Conservation (phyloP, 192 early-diverging fungal genomes). For the Geranomyces michiganensis region DNA sequence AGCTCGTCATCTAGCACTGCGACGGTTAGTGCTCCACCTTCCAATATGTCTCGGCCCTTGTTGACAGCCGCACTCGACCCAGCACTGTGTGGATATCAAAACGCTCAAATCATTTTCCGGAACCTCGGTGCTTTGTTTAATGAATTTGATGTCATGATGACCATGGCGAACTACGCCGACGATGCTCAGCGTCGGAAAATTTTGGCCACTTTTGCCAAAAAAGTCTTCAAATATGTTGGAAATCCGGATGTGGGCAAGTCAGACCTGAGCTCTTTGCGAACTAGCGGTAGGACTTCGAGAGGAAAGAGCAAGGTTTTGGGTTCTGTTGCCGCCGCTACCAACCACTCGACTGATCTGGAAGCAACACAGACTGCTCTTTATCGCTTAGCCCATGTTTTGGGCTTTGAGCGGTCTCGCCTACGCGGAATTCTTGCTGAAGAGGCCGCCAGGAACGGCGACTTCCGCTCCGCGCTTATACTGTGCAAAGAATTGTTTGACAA, state of each 20-base stretch:
- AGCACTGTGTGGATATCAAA: constrained; percentile 10
- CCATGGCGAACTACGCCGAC: constrained; percentile 14
- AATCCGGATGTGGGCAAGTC: constrained; percentile 8
- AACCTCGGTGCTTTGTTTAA: constrained; percentile 37
- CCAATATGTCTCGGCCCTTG: not conserved
- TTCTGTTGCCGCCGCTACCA: not conserved
- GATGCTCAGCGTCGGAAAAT: constrained; percentile 30
- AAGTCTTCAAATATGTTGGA: constrained; percentile 45
- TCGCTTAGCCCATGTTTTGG: constrained; percentile 48
- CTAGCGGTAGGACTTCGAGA: constrained; percentile 13
- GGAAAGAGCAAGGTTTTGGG: constrained; percentile 15
- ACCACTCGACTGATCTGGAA: not conserved
- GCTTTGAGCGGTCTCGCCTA: constrained; percentile 45
- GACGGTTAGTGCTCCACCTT: not conserved
- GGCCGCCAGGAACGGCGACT: constrained; percentile 57
- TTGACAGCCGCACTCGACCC: constrained; percentile 9
- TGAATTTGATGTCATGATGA: constrained; percentile 42
- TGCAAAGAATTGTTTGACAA: constrained; percentile 55
- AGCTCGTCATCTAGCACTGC: not conserved
- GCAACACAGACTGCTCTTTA: constrained; percentile 14
- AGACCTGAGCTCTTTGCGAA: not conserved
- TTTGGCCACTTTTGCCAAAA: constrained; percentile 39
- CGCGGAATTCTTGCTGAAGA: constrained; percentile 62
- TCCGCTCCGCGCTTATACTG: constrained; percentile 43
- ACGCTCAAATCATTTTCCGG: constrained; percentile 11